phyloP scores from a whole-genome alignment of 345 rosid genomes.

The Eucalyptus decipiens region DNA sequence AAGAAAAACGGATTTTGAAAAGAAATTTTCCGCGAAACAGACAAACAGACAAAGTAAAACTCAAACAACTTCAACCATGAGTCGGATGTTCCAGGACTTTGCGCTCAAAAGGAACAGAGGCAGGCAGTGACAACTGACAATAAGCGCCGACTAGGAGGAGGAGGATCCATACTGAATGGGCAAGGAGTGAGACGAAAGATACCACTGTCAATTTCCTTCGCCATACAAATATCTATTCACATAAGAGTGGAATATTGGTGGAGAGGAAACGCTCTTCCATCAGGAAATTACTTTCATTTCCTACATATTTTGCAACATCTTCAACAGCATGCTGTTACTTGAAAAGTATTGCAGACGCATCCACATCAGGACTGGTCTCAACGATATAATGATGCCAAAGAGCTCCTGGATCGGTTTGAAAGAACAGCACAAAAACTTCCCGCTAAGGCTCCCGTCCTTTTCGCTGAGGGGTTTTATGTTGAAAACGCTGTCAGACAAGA shows the following conservation, averaged over 20 bases:
- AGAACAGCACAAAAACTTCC: not conserved
- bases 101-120: not conserved
- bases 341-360: not conserved
- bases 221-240: not conserved
- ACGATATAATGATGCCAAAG: not conserved
- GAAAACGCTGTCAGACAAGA: not conserved
- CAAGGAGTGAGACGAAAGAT: not conserved
- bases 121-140: not conserved
- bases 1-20: not conserved
- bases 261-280: not conserved
- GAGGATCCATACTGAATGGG: not conserved
- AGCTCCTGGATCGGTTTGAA: not conserved
- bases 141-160: not conserved
- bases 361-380: not conserved
- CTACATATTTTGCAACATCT: not conserved
- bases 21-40: rapidly evolving
- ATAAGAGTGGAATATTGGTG: not conserved
- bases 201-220: not conserved
- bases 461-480: not conserved
- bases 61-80: not conserved
- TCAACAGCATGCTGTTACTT: not conserved
- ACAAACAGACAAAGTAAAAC: not conserved
- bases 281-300: not conserved
- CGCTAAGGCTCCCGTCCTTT: not conserved
- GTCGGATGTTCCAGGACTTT: not conserved